phyloP scores from a whole-genome alignment of 768 basidiomycete species.

The Collybia nuda region DNA sequence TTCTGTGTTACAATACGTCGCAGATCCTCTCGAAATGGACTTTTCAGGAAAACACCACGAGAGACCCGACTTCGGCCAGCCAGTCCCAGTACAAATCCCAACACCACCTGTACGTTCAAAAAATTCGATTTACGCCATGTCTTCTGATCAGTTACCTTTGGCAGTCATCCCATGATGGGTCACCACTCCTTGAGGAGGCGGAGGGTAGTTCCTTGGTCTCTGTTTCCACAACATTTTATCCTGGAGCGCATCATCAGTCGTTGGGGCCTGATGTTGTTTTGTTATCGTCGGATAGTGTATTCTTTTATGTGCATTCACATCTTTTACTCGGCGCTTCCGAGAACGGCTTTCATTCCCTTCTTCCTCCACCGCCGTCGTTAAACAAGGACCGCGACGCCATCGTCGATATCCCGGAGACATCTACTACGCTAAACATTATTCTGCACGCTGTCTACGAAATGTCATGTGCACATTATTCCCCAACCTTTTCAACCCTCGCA shows the following conservation, averaged over 20 bases:
- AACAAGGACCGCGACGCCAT: constrained; percentile 50
- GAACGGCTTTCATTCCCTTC: constrained; percentile 61
- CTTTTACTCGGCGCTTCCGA: constrained; percentile 57
- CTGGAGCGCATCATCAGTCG: constrained; percentile 58
- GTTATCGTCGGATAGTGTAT: constrained; percentile 73
- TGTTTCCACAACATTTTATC: constrained; percentile 82
- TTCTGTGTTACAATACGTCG: constrained; percentile 60
- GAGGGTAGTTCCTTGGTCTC: constrained; percentile 54
- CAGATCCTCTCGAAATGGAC: constrained; percentile 43
- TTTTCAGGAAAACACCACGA: constrained; percentile 28
- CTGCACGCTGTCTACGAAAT: constrained; percentile 73
- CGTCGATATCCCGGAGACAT: constrained; percentile 59
- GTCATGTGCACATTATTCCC: constrained; percentile 74
- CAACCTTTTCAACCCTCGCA: constrained; percentile 57
- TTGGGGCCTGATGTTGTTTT: constrained; percentile 64
- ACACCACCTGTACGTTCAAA: constrained; percentile 59
- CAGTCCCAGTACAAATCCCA: constrained; percentile 42
- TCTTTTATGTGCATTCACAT: constrained; percentile 77
- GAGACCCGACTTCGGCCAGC: constrained; percentile 3
- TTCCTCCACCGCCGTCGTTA: constrained; percentile 43
- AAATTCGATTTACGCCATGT: background rate
- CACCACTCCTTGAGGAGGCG: constrained; percentile 37
- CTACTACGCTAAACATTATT: constrained; percentile 67
- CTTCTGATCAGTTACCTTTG: constrained; percentile 3
- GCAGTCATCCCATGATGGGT: constrained; percentile 50